Conservation (phyloP, 1,284 basidiomycete species). For the Sporisorium sorghi region DNA sequence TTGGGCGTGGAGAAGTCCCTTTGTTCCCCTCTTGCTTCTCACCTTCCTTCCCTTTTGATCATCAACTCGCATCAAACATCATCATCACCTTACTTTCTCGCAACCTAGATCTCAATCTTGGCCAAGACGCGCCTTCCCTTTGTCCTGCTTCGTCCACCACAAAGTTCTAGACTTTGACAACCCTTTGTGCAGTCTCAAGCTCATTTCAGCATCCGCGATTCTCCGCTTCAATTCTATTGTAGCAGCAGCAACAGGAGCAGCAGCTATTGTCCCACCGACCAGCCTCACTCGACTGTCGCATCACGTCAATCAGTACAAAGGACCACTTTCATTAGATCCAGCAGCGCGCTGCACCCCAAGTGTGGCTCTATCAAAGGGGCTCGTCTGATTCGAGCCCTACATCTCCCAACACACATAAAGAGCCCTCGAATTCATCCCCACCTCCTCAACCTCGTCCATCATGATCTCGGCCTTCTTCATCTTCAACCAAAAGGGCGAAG, state of each 20-base stretch:
- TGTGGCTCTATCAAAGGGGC: slow-evolving; percentile 1
- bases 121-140: too few relatives aligned
- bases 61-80: neutral
- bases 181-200: neutral
- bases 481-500: slow-evolving; percentile 96
- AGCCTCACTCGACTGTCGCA: too few relatives aligned
- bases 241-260: neutral
- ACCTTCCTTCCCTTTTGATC: neutral
- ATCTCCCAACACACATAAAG: slow-evolving; percentile 3
- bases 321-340: neutral
- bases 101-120: neutral
- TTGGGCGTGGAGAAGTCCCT: neutral
- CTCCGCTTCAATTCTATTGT: neutral
- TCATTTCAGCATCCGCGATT: slow-evolving; percentile 1
- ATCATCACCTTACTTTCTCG: neutral
- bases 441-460: slow-evolving; percentile 10
- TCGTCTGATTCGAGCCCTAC: neutral
- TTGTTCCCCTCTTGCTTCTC: too few relatives aligned
- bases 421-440: neutral
- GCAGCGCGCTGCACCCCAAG: neutral
- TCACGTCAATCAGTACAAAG: neutral
- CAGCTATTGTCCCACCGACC: neutral
- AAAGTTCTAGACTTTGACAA: neutral
- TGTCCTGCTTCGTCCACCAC: neutral
- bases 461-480: slow-evolving; percentile 88